These are phyloP conservation scores for Ramularia collo-cygni DNA, from an alignment of 2,329 filamentous ascomycete species.

Conservation along the genomic window DNA sequence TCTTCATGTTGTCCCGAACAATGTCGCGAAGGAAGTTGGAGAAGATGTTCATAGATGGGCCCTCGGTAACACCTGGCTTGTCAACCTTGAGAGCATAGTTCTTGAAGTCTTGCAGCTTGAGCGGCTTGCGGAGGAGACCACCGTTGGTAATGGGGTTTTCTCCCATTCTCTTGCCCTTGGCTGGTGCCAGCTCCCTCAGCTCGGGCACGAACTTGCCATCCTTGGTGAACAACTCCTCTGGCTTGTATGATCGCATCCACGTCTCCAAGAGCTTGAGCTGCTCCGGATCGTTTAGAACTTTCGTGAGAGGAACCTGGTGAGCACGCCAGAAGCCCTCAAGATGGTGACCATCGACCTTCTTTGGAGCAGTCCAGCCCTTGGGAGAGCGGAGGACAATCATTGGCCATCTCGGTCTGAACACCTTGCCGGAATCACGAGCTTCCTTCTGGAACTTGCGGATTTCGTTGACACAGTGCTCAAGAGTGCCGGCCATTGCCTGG, in stretches of 20 bases:
- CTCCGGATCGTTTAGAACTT: slow-evolving; percentile 55
- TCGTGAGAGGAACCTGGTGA: slow-evolving; percentile 70
- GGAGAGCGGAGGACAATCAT: slow-evolving; percentile 72
- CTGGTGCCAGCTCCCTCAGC: slow-evolving; percentile 58
- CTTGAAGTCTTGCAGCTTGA: slow-evolving; percentile 63
- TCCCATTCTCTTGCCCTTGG: slow-evolving; percentile 63
- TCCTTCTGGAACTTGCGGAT: slow-evolving; percentile 64
- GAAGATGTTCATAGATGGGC: slow-evolving; percentile 64
- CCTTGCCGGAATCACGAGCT: slow-evolving; percentile 61
- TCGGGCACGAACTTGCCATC: slow-evolving; percentile 57
- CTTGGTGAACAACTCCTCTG: slow-evolving; percentile 62
- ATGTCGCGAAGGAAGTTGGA: slow-evolving; percentile 61
- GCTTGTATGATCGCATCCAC: slow-evolving; percentile 73
- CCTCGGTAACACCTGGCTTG: slow-evolving; percentile 44
- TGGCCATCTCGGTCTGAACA: slow-evolving; percentile 66
- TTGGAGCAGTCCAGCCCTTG: slow-evolving; percentile 73
- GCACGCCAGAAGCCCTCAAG: slow-evolving; percentile 72
- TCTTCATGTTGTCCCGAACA: slow-evolving; percentile 55
- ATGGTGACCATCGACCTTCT: slow-evolving; percentile 63
- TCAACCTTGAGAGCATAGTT: slow-evolving; percentile 59
- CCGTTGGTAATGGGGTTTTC: slow-evolving; percentile 72
- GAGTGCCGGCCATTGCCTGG: slow-evolving; percentile 71
- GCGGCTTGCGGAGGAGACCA: slow-evolving; percentile 58
- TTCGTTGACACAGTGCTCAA: slow-evolving; percentile 65
- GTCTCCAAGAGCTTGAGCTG: slow-evolving; percentile 63